These are phyloP conservation scores for Arabidopsis lyrata DNA, from an alignment of 441 rosid species.

Conservation along the genomic window DNA sequence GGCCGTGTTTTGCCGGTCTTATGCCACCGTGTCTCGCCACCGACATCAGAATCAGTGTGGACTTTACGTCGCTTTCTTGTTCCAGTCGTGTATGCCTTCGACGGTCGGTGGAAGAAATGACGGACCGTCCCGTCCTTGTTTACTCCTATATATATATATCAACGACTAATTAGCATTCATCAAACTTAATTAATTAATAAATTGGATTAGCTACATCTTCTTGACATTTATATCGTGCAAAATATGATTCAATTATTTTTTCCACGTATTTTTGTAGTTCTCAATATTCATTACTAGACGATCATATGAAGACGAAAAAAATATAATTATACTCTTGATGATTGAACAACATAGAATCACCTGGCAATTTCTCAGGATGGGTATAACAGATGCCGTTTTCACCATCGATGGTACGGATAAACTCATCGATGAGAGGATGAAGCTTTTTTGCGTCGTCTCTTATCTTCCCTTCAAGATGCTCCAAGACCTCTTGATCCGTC, in stretches of 20 bases:
- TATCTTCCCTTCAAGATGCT: constrained; percentile 69
- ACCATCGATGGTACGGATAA: constrained; percentile 70
- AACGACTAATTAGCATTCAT: background rate
- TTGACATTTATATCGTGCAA: background rate
- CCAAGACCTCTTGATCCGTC: constrained; percentile 72
- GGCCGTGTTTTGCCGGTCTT: constrained; percentile 74
- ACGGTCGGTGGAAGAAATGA: constrained; percentile 75
- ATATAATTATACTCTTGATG: background rate
- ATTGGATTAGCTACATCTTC: background rate
- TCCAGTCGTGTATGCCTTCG: constrained; percentile 73
- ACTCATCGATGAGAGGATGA: constrained; percentile 72
- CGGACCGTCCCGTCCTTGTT: constrained; percentile 66
- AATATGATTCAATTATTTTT: background rate
- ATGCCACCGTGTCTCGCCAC: constrained; percentile 73
- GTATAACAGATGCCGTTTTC: constrained; percentile 76
- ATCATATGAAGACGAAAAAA: background rate
- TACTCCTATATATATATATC: constrained; percentile 48
- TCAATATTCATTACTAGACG: background rate
- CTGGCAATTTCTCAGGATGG: constrained; percentile 77
- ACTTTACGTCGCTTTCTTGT: constrained; percentile 69
- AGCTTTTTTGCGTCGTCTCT: constrained; percentile 56
- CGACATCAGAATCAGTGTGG: constrained; percentile 52
- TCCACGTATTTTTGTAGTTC: background rate
- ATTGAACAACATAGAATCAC: constrained; percentile 40
- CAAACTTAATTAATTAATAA: background rate